phyloP scores from a whole-genome alignment of 148 eudicot species.

The Amaranthus hypochondriacus region DNA sequence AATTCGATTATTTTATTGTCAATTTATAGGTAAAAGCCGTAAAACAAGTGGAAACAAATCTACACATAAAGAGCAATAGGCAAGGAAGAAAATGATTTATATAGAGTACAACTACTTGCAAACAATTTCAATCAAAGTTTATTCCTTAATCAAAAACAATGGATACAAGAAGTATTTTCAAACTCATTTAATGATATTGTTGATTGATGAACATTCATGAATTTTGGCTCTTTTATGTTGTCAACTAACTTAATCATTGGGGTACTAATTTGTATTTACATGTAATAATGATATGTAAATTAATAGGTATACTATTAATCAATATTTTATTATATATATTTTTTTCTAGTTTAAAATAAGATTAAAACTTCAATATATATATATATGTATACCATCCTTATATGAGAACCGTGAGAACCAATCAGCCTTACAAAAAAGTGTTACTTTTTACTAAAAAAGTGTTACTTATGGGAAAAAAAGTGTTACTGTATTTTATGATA shows the following conservation, averaged over 20 bases:
- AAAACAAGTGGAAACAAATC: not conserved
- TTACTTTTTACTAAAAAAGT: too few relatives aligned
- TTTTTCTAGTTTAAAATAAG: too few relatives aligned
- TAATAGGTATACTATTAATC: too few relatives aligned
- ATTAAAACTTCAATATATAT: too few relatives aligned
- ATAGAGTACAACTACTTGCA: not conserved
- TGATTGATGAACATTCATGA: not conserved
- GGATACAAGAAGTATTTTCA: not conserved
- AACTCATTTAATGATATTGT: not conserved
- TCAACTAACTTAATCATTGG: slow-evolving; percentile 7
- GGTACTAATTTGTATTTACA: not conserved
- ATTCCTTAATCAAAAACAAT: not conserved
- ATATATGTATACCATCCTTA: too few relatives aligned
- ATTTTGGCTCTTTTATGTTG: slow-evolving; percentile 7
- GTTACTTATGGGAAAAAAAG: too few relatives aligned
- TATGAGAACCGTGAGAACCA: too few relatives aligned
- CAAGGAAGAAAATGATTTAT: not conserved
- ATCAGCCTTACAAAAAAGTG: too few relatives aligned
- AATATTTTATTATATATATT: too few relatives aligned
- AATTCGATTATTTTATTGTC: too few relatives aligned
- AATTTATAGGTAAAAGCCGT: not conserved
- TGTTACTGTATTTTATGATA: too few relatives aligned
- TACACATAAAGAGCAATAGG: not conserved
- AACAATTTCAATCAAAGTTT: not conserved
- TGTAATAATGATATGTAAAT: too few relatives aligned